Percentiles rank a stretch among this genome's conserved stretches.
phyloP scores from a whole-genome alignment of 2,329 filamentous ascomycete species.

The Alternaria sp. region DNA sequence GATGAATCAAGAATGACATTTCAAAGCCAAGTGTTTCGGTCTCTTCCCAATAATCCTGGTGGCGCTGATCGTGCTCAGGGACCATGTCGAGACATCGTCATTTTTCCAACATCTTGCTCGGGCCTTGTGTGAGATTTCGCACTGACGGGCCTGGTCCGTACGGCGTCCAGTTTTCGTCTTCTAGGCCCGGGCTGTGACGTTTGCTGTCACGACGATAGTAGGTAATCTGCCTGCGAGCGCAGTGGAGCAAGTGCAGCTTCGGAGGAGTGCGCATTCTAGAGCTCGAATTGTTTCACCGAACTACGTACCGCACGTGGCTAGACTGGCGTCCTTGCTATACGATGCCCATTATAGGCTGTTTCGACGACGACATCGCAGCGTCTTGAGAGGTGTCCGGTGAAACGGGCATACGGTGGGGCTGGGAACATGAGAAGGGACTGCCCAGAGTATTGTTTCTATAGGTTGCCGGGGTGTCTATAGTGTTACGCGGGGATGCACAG shows the following conservation, averaged over 20 bases:
- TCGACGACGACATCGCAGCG: slow-evolving; percentile 28
- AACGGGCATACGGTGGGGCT: slow-evolving; percentile 15
- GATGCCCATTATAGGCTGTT: slow-evolving; percentile 26
- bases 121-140: neutral
- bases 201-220: slow-evolving; percentile 8
- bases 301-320: slow-evolving; percentile 3
- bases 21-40: slow-evolving; percentile 9
- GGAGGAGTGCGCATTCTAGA: neutral
- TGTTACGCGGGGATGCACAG: neutral
- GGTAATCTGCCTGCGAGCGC: neutral
- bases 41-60: slow-evolving; percentile 14
- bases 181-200: slow-evolving; percentile 1
- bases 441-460: slow-evolving; percentile 11
- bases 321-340: slow-evolving; percentile 15
- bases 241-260: neutral
- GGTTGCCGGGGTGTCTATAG: neutral
- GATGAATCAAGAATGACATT: slow-evolving; percentile 31
- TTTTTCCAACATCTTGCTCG: slow-evolving; percentile 3
- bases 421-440: slow-evolving; percentile 6
- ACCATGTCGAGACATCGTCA: slow-evolving; percentile 6
- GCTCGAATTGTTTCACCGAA: slow-evolving; percentile 6
- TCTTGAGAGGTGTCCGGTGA: slow-evolving; percentile 15
- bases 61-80: slow-evolving; percentile 8
- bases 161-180: neutral
- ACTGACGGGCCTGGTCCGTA: neutral